Conservation (phyloP, 2,329 filamentous ascomycete genomes). For the Xylariaceae sp. region DNA sequence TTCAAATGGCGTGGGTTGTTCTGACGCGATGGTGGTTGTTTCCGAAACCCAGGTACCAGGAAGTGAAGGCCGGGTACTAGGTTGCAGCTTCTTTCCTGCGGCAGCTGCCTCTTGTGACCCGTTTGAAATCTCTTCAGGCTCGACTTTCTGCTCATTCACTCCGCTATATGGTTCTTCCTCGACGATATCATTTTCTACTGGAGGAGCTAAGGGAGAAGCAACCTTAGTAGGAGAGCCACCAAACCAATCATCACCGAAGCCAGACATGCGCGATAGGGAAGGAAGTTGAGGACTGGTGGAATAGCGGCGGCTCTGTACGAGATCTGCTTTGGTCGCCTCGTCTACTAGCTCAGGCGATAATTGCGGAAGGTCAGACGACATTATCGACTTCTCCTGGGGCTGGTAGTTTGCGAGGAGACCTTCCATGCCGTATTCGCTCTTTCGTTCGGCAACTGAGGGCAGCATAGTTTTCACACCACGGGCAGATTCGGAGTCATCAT, state of each 20-base stretch:
- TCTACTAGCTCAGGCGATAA: conserved; percentile 4
- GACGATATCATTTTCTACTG: conserved; percentile 1
- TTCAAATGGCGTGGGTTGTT: conserved; percentile 22
- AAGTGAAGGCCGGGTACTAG: conserved; percentile 20
- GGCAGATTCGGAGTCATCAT: conserved; percentile 34
- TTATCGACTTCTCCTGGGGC: neutral
- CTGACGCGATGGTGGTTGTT: conserved; percentile 21
- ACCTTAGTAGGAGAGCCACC: conserved; percentile 32
- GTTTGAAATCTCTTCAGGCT: conserved; percentile 14
- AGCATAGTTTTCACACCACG: conserved; percentile 40
- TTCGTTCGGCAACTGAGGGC: conserved; percentile 54
- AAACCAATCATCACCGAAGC: conserved; percentile 58
- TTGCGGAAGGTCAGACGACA: conserved; percentile 1
- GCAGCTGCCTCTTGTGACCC: conserved; percentile 5
- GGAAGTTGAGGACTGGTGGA: conserved; percentile 57
- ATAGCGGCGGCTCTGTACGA: conserved; percentile 27
- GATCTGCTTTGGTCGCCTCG: conserved; percentile 10
- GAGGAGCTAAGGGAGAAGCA: conserved; percentile 13
- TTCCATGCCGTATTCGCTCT: conserved; percentile 56
- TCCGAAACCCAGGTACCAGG: conserved; percentile 31
- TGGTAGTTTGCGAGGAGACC: conserved; percentile 30
- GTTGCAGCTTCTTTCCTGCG: conserved; percentile 4
- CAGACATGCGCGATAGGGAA: conserved; percentile 54
- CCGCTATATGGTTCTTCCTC: conserved; percentile 16
- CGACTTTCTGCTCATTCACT: conserved; percentile 20